phyloP scores from a whole-genome alignment of 1,284 basidiomycete species.

The Takashimella tepidaria region DNA sequence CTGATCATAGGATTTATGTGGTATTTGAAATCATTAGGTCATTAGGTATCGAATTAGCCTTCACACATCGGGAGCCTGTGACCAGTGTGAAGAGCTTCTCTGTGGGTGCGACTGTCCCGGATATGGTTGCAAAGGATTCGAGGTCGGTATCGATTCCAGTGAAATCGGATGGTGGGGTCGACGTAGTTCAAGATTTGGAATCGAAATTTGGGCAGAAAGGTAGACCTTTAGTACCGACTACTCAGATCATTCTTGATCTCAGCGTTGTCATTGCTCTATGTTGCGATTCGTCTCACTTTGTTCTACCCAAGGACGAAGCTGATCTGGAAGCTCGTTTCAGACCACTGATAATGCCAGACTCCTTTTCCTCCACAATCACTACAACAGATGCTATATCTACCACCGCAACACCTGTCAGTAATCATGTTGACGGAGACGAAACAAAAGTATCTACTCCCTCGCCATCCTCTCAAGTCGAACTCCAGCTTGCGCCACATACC shows the following conservation, averaged over 20 bases:
- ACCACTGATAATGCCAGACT: constrained; percentile 5
- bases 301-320: constrained; percentile 56
- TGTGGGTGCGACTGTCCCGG: too few species aligned
- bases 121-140: background rate
- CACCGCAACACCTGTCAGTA: too few species aligned
- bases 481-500: constrained; percentile 20
- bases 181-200: too few species aligned
- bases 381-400: too few species aligned
- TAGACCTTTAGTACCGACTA: constrained; percentile 54
- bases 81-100: background rate
- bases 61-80: constrained; percentile 1
- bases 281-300: constrained; percentile 72
- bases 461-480: background rate
- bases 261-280: constrained; percentile 75
- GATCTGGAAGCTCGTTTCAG: constrained; percentile 58
- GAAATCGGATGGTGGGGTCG: too few species aligned
- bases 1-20: constrained; percentile 58
- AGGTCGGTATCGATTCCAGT: too few species aligned
- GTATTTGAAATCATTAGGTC: constrained; percentile 57
- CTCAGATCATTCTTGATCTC: constrained; percentile 67
- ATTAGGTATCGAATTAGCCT: constrained; percentile 60
- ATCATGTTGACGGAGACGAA: background rate
- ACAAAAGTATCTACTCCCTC: background rate
- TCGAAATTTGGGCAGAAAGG: background rate
- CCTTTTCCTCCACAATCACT: too few species aligned